A percentile compares a stretch with the other conserved stretches of the same genome.
These are phyloP conservation scores for Mycena floridula DNA, from an alignment of 768 basidiomycete species.

Conservation along the genomic window DNA sequence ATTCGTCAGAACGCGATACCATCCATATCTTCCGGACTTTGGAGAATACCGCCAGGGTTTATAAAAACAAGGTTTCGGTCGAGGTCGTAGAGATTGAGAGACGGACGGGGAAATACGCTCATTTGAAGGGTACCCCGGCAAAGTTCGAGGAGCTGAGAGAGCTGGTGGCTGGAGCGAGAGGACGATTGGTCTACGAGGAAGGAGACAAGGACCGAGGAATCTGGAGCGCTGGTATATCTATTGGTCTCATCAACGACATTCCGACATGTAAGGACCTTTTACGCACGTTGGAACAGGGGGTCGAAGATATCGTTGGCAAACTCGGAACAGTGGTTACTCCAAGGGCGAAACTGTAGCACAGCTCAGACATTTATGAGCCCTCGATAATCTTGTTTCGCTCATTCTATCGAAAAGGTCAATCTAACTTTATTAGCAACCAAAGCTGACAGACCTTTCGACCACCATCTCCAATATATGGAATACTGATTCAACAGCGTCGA, in stretches of 20 bases:
- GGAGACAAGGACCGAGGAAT: constrained; percentile 88
- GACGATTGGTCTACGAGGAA: constrained; percentile 69
- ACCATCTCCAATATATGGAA: no score
- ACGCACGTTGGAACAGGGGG: constrained; percentile 64
- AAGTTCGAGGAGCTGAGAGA: constrained; percentile 83
- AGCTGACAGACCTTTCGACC: no score
- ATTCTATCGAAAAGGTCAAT: no score
- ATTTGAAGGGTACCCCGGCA: no score
- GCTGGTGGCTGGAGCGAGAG: constrained; percentile 66
- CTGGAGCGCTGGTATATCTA: constrained; percentile 64
- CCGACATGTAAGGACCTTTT: constrained; percentile 76
- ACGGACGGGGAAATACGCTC: constrained; percentile 72
- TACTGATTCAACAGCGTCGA: no score
- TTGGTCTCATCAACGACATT: constrained; percentile 78
- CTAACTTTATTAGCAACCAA: no score
- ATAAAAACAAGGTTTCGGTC: constrained; percentile 75
- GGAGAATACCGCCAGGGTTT: constrained; percentile 78
- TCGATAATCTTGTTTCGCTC: no score
- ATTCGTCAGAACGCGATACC: constrained; percentile 77
- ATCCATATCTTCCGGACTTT: constrained; percentile 88
- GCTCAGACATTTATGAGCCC: no score
- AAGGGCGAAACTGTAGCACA: no score
- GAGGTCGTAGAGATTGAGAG: constrained; percentile 85
- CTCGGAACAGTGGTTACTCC: no score
- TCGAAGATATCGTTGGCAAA: constrained; percentile 63